Evolutionary conservation across 257 asterid species (phyloP).

Genomic region (Lithospermum erythrorhizon): DNA sequence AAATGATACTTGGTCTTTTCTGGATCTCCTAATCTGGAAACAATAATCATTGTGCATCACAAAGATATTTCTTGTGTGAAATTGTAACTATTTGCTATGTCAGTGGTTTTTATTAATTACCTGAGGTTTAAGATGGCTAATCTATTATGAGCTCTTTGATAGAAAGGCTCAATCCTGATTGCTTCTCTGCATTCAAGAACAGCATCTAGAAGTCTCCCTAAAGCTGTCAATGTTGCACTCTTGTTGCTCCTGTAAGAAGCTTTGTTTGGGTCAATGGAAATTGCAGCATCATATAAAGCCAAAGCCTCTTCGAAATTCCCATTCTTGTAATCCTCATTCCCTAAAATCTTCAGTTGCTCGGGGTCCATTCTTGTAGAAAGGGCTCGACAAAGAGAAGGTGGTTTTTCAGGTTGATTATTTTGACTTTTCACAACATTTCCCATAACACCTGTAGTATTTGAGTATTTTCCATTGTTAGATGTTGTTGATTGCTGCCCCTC

Average conservation of each 20-base stretch:
- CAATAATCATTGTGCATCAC: background rate
- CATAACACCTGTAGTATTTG: constrained; percentile 18
- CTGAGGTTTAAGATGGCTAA: constrained; percentile 40
- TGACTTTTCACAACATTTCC: constrained; percentile 35
- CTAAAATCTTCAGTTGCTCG: constrained; percentile 52
- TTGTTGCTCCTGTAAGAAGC: constrained; percentile 77
- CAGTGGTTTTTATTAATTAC: constrained; percentile 10
- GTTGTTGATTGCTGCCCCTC: constrained; percentile 10
- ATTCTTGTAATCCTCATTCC: constrained; percentile 61
- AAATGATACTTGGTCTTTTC: constrained; percentile 42
- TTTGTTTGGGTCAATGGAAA: constrained; percentile 55
- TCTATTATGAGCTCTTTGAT: constrained; percentile 52
- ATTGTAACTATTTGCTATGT: no score
- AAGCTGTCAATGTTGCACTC: constrained; percentile 59
- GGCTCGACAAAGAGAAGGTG: constrained; percentile 42
- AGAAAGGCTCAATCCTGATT: constrained; percentile 33
- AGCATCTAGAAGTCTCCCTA: constrained; percentile 64
- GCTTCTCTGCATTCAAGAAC: constrained; percentile 60
- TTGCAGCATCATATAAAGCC: constrained; percentile 62
- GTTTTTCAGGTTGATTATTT: constrained; percentile 18
- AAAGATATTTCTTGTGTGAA: background rate
- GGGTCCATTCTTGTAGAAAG: constrained; percentile 70
- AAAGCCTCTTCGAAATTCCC: constrained; percentile 62
- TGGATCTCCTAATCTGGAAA: constrained; percentile 44
- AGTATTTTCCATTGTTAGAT: constrained; percentile 14